Evolutionary conservation across 2,329 filamentous ascomycete genomes (phyloP), one percentile per base, ranked within the genome.

Genomic region (Calycina marina): DNA sequence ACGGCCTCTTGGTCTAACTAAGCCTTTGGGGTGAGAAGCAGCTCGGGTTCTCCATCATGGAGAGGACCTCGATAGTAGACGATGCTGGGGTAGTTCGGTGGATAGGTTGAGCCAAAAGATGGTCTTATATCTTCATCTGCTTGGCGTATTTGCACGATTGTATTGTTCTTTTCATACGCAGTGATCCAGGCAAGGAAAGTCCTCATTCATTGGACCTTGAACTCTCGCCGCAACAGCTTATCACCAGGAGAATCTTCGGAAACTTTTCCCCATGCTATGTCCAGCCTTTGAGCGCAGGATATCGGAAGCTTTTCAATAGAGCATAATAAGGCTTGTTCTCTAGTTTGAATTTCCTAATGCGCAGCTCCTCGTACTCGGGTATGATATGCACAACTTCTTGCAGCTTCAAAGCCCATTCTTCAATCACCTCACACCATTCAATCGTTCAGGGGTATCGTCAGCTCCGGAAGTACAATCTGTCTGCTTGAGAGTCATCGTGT

Each of bases 1-100:
- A n/a, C n/a, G n/a, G n/a, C n/a, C n/a, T n/a, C n/a, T n/a, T n/a
- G n/a, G n/a, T n/a, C n/a, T n/a, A n/a, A n/a, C n/a, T n/a, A n/a
- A n/a, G n/a, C n/a, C n/a, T n/a, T n/a, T n/a, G n/a, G n/a, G n/a
- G n/a, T n/a, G n/a, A n/a, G n/a, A n/a, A n/a, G n/a, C n/a, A n/a
- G n/a, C n/a, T n/a, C n/a, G n/a, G n/a, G n/a, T n/a, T n/a, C n/a
- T n/a, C n/a, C n/a, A n/a, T n/a, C n/a, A n/a, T n/a, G n/a, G 12
- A 16, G 9, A 29, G 12, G 27, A 14, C 27, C 27, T 18, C 27
- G 27, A 29, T 29, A 29, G 27, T 29, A 29, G 8, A 29, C 27
- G 9, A 29, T 18, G 8, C 27, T 15, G 14, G 27, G 27, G 4
- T 29, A 13, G 6, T 15, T 15, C 8, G 15, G 27, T 16, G 27